Evolutionary conservation across 2,329 filamentous ascomycete species (phyloP).

Genomic region (Fusarium sambucinum): DNA sequence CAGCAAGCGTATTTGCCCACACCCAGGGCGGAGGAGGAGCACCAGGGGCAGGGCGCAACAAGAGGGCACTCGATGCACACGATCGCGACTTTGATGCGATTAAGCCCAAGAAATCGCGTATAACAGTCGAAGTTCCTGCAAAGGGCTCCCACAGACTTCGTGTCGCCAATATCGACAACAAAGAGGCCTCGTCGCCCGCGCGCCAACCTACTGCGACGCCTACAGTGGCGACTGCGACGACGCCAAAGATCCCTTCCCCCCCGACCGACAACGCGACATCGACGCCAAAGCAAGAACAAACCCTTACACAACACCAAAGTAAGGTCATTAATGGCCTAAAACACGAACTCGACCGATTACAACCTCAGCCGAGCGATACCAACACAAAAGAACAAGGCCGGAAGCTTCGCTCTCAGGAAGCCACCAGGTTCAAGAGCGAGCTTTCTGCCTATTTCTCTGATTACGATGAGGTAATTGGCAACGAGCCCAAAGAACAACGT

Average conservation of each 20-base stretch:
- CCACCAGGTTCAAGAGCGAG: conserved; percentile 89
- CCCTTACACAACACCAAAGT: conserved; percentile 64
- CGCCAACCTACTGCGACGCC: conserved; percentile 44
- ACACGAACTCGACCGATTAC: conserved; percentile 69
- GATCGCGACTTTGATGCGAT: conserved; percentile 60
- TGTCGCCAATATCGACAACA: conserved; percentile 42
- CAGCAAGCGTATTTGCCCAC: conserved; percentile 49
- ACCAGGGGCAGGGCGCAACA: conserved; percentile 55
- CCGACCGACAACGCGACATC: conserved; percentile 28
- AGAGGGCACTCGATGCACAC: conserved; percentile 61
- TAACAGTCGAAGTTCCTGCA: conserved; percentile 65
- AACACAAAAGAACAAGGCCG: conserved; percentile 71
- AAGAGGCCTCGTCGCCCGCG: conserved; percentile 47
- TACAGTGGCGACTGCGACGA: conserved; percentile 34
- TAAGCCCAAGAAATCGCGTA: conserved; percentile 63
- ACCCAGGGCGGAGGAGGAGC: conserved; percentile 52
- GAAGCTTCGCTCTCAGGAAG: conserved; percentile 88
- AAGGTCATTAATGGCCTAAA: conserved; percentile 72
- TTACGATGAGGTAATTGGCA: conserved; percentile 93
- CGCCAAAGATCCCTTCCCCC: conserved; percentile 34
- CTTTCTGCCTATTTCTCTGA: conserved; percentile 91
- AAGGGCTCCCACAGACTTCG: conserved; percentile 47
- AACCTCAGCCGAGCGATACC: conserved; percentile 60
- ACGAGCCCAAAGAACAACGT: conserved; percentile 84
- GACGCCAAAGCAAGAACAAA: conserved; percentile 46